phyloP scores from a whole-genome alignment of 345 rosid genomes.

The Dimocarpus longan region DNA sequence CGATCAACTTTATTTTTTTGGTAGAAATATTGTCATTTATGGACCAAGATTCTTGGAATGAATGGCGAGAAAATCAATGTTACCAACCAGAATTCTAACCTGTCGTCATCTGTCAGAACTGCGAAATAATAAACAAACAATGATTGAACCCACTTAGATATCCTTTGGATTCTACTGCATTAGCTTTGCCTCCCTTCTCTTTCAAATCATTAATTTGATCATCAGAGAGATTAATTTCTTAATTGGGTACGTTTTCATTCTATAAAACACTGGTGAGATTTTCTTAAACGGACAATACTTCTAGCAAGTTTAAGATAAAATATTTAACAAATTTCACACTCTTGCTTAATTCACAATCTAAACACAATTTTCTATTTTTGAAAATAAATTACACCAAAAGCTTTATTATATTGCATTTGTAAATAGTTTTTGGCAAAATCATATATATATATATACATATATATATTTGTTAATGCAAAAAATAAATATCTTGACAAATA shows the following conservation, averaged over 20 bases:
- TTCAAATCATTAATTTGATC: not conserved
- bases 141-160: constrained; percentile 40
- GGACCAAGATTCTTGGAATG: constrained; percentile 34
- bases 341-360: too few relatives aligned
- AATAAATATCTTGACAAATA: too few relatives aligned
- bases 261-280: too few relatives aligned
- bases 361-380: too few relatives aligned
- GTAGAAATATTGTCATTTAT: not conserved
- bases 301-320: too few relatives aligned
- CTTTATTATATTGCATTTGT: too few relatives aligned
- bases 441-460: too few relatives aligned
- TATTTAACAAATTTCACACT: too few relatives aligned
- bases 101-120: constrained; percentile 39
- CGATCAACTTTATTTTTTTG: not conserved
- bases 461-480: too few relatives aligned
- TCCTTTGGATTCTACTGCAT: constrained; percentile 37
- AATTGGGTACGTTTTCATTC: not conserved
- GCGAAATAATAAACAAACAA: constrained; percentile 40
- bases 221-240: not conserved
- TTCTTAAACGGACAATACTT: too few relatives aligned
- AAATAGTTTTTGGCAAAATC: too few relatives aligned
- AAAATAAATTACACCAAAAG: too few relatives aligned
- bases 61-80: constrained; percentile 46
- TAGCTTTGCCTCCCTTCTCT: not conserved
- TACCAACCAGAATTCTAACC: constrained; percentile 50